Evolutionary conservation across 306 rosid species (phyloP), one percentile per base, ranked within the genome.

Genomic region (Carpinus viminea): DNA sequence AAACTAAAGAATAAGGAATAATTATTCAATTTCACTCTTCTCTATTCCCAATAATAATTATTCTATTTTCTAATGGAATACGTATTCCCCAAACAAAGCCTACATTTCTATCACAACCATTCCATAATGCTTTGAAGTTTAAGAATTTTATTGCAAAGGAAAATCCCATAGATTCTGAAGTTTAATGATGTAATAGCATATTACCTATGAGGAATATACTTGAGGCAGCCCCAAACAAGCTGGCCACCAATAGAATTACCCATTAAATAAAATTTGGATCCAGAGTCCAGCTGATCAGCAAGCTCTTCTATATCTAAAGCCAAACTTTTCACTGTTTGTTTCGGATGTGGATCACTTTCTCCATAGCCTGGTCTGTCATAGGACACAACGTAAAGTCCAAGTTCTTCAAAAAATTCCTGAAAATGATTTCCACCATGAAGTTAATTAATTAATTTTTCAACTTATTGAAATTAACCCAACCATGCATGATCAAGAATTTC

Each of bases 211-310:
- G 89, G 89, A 11, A 88, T 88, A 78, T 72, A 81, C 60, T 78
- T 83, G 78, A 85, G 91, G 62, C 84, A 80, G 53, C 84, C 77
- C 91, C 89, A 88, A 12, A 80, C 77, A 8, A 66, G 74, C 24
- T 83, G 87, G n/a, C 84, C 84, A 0, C 89, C 91, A 82, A 88
- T 80, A 24, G 89, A 88, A 51, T 11, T 78, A n/a, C 91, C 91
- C 3, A 80, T 56, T 1, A 83, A 80, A 31, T 88, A 81, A 57
- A 88, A 78, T 50, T 74, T 83, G 20, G 81, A 21, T 20, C 91
- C 91, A 8, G 85, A 53, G 18, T 26, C 83, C 61, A 88, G 68
- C 51, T 78, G 79, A 82, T 88, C 85, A 12, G 79, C 91, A 78
- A 85, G 89, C 59, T 88, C 86, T 61, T 83, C 89, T 34, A 85